Evolutionary conservation across 371 early-diverging fungal species (phyloP), one percentile per base, ranked within the genome.

Genomic region (Umbelopsis sp.): DNA sequence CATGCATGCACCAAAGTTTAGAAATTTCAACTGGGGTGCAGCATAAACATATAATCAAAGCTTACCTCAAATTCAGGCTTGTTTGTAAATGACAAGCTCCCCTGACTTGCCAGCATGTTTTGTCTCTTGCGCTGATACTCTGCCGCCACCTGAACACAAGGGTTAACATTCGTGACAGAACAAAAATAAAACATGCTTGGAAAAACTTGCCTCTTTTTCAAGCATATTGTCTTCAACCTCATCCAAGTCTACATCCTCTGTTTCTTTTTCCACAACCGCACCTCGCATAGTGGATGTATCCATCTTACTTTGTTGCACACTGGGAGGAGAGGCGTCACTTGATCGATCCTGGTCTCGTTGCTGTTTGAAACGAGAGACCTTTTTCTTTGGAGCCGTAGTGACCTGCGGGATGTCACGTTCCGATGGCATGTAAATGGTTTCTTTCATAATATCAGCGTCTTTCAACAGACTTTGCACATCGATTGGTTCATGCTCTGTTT

Each of bases 151-250:
- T 74, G 57, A 22, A n/a, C 45, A 10, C 45, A 16, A 46, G 8
- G 11, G n/a, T n/a, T 48, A 16, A 48, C 45, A 45, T 48, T n/a
- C 1, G 48, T 6, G 18, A 14, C 4, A 7, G 10, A 38, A 38
- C 38, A 10, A 7, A 12, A 41, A 41, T 7, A 41, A 41, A 14
- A 35, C 9, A 44, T 32, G 6, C 38, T 35, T 1, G 20, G 14
- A 41, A 18, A 48, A 12, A 48, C 44, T 48, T 77, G 81, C 83
- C 72, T 87, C 87, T 44, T 80, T 74, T 46, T 86, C 67, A 67
- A 86, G 80, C 88, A 88, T 86, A 41, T 88, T 86, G 10, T 84
- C 84, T 66, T 86, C 85, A 11, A 86, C 77, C 50, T 81, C 72
- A 18, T 88, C 87, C 32, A 82, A 63, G 65, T 88, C 83, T 4